Base-by-base conservation (phyloP, 345 rosid genomes). In the Microthlaspi erraticum region DNA sequence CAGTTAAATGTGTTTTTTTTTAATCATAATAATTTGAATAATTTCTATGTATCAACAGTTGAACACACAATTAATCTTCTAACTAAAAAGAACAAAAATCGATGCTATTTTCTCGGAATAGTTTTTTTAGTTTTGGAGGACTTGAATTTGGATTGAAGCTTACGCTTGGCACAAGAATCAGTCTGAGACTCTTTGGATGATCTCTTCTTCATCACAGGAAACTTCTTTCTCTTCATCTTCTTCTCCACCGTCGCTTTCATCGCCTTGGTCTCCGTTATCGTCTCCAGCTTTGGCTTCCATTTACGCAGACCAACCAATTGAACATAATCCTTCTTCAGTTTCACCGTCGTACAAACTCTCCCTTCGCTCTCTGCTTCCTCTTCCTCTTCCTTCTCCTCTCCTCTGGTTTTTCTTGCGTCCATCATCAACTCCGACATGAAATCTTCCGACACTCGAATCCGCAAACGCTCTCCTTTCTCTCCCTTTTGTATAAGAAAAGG, bases 231-330 rank as follows among this genome's bases (percentile, higher is more conserved):
- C 53, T 41, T 69, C 54, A 63, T 68, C 53, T 57, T 81, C 60
- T 68, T 81, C 83, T 74, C 66, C 19, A 19, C 11, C 13, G 62
- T 36, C 66, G 54, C 74, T 59, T 70, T 79, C 79, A 72, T 80
- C 5, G 75, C 71, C 39, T 55, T 79, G 1, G 39, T 78, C 81
- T 92, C 98, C 17, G 20, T 77, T 17, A 92, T 88, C 0, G 93
- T 86, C 74, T 90, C 98, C 33, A 92, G 83, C 87, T 88, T 88
- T 0, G 98, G 98, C 43, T 84, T 84, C 98, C 98, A 92, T 41
- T 56, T 83, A 6, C 86, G 77, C 16, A 82, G 72, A 54, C 81
- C 83, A 17, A 81, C 95, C 4, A 90, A 78, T 78, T 66, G 81
- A 10, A 72, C 45, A 70, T 90, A 92, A 16, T 90, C 91, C 50